Percentiles rank a stretch among this genome's conserved stretches.
These are phyloP conservation scores for Bjerkandera adusta DNA, from an alignment of 1,284 basidiomycete species.

Conservation along the genomic window DNA sequence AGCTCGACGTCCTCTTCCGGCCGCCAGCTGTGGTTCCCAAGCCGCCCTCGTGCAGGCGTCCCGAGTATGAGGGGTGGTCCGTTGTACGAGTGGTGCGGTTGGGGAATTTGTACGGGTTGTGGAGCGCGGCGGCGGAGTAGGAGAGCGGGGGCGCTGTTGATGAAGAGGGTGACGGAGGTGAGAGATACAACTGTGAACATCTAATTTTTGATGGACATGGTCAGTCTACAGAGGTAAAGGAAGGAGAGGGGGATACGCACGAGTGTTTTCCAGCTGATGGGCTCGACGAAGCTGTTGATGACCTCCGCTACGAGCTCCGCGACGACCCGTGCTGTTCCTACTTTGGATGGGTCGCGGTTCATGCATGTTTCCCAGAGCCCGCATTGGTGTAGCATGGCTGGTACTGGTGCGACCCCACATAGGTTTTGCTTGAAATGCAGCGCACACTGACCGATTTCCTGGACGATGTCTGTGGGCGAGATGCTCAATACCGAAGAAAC, in stretches of 20 bases:
- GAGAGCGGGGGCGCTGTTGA: constrained; percentile 80
- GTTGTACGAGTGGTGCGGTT: constrained; percentile 40
- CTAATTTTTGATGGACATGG: constrained; percentile 35
- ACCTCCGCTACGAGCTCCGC: constrained; percentile 96
- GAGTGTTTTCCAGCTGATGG: constrained; percentile 96
- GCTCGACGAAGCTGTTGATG: constrained; percentile 94
- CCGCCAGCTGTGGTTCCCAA: constrained; percentile 37
- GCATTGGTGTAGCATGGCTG: constrained; percentile 84
- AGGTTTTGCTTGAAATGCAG: constrained; percentile 78
- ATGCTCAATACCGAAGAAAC: constrained; percentile 16
- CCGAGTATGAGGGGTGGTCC: constrained; percentile 35
- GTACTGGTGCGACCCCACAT: constrained; percentile 76
- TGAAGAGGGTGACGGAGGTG: constrained; percentile 77
- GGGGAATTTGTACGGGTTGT: constrained; percentile 39
- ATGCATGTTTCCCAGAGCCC: constrained; percentile 94
- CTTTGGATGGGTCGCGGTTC: constrained; percentile 87
- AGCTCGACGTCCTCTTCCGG: constrained; percentile 27
- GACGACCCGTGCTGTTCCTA: constrained; percentile 86
- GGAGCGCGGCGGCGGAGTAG: constrained; percentile 38
- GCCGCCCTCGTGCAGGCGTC: constrained; percentile 45
- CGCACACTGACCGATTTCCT: constrained; percentile 86
- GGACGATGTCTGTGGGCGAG: constrained; percentile 84
- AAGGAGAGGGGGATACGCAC: constrained; percentile 41
- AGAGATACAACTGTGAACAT: constrained; percentile 78
- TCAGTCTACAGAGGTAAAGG: constrained; percentile 2